phyloP scores from a whole-genome alignment of 805 yeast genomes.

The Wickerhamiella occidentalis region DNA sequence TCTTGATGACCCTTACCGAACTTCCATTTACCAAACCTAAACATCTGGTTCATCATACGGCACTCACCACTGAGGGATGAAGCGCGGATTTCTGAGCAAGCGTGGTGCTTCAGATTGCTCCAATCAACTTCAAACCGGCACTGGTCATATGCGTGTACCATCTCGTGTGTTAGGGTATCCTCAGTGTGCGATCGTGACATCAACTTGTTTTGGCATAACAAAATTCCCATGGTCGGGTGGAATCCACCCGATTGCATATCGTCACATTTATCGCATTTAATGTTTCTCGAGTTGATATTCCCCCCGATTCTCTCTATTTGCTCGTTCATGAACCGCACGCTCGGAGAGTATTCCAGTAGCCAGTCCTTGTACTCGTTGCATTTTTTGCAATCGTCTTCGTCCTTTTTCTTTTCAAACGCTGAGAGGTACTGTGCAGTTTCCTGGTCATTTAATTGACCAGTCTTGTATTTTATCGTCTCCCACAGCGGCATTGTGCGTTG shows the following conservation, averaged over 20 bases:
- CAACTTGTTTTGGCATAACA: constrained; percentile 75
- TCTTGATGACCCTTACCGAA: constrained; percentile 77
- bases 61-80: constrained; percentile 91
- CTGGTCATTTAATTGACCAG: constrained; percentile 15
- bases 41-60: constrained; percentile 73
- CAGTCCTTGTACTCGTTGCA: constrained; percentile 73
- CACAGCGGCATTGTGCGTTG: not conserved
- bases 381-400: constrained; percentile 54
- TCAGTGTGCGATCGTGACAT: constrained; percentile 68
- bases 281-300: constrained; percentile 37
- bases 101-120: constrained; percentile 78
- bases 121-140: constrained; percentile 80
- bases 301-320: constrained; percentile 62
- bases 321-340: constrained; percentile 74
- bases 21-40: constrained; percentile 37
- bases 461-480: constrained; percentile 15
- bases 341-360: constrained; percentile 63
- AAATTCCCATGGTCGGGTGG: constrained; percentile 77
- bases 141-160: constrained; percentile 88
- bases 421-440: constrained; percentile 21
- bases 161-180: constrained; percentile 84
- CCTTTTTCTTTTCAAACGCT: constrained; percentile 36
- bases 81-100: constrained; percentile 93
- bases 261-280: constrained; percentile 73
- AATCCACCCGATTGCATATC: constrained; percentile 84